Evolutionary conservation across 805 yeast species (phyloP), one percentile per base, ranked within the genome.

Genomic region (Suhomyces sp.): DNA sequence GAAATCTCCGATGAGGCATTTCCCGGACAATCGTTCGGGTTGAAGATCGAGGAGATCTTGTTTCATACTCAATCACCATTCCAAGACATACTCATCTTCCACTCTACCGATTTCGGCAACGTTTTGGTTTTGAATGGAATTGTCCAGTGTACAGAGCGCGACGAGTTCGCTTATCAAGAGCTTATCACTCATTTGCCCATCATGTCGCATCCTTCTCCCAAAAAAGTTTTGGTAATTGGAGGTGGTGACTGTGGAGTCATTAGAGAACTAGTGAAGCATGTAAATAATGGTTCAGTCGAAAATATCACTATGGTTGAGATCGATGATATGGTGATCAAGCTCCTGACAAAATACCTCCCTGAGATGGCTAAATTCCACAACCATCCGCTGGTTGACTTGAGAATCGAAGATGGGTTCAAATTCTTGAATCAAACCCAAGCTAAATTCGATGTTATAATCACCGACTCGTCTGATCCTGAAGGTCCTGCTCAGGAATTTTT

Each of bases 161-260:
- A 92, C 69, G 97, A 91, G 68, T 91, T 89, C 68, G 90, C 96
- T 10, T 91, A 91, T 69, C 97, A 91, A 71, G 97, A 91, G 66
- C 83, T 89, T 84, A 92, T 91, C 56, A 74, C 96, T 2, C 96
- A 92, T 67, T 69, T 89, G 25, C 92, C 97, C 4, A 63, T 92
- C 52, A 83, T 85, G 80, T 72, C 89, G 9, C 97, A 91, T 70
- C 81, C 82, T 3, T 62, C 76, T 41, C 97, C 97, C 1, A 81
- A 80, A 59, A 80, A 78, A 50, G 96, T 90, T 8, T 78, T 91
- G 48, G 94, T 91, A 27, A 88, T 91, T 60, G 97, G 97, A 24
- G 97, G 97, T 22, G 97, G 97, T 43, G 97, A 91, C 67, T 96
- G 97, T 57, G 97, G 97, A 55, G 97, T 91, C 19, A 72, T 92